Evolutionary conservation across 2,329 filamentous ascomycete genomes (phyloP), one percentile per base, ranked within the genome.

Genomic region (Rhytidhysteron rufulum): DNA sequence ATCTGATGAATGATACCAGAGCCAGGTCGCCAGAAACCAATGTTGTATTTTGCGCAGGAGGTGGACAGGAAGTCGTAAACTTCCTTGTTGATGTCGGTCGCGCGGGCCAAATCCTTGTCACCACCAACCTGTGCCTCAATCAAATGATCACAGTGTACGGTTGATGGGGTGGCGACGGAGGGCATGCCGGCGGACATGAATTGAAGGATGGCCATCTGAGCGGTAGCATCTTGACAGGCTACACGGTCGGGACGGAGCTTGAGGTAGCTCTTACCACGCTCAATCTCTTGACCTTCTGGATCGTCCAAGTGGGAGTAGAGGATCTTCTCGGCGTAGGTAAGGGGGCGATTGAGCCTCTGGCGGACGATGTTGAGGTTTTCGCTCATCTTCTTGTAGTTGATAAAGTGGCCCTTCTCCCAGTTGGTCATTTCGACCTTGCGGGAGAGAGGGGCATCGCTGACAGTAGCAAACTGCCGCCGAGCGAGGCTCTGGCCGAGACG

Each of bases 1-100:
- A 97, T 97, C 78, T 97, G 93, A 77, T 98, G 93, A 60, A 98
- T 98, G 69, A 97, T 98, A 79, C 93, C 93, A 67, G 91, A 96
- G 58, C 93, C 93, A 52, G 93, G 93, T 71, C 82, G 88, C 93
- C 93, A 98, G 85, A 97, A 97, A 77, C 93, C 93, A 69, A 97
- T 97, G 80, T 97, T 91, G 80, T 97, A 98, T 79, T 97, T 98
- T 65, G 90, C 90, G 69, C 91, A 97, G 53, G 91, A 86, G 49
- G 84, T 83, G 47, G 89, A 81, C 65, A 98, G 75, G 80, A 98
- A 98, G 73, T 97, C 86, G 75, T 97, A 98, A 57, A 98, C 93
- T 73, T 97, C 91, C 80, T 94, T 95, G 84, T 97, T 97, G 75
- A 95, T 95, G 57, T 83, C 80, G 63, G 91, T 77, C 59, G 93